Conservation (phyloP, 805 yeast genomes). For the Pichia gijzeniarum region DNA sequence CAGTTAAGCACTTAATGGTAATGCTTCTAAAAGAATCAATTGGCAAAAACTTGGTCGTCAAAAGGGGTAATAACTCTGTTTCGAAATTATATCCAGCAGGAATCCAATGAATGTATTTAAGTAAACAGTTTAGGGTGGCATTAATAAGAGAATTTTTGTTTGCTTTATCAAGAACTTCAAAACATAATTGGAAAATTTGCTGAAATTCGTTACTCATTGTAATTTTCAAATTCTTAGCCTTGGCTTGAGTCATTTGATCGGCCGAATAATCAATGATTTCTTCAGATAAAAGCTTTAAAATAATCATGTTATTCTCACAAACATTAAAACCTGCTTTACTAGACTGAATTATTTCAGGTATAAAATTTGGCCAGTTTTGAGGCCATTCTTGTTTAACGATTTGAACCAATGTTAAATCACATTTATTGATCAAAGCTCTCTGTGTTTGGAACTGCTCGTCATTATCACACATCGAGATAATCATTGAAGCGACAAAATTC, state of each 20-base stretch:
- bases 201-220: conserved; percentile 88
- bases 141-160: conserved; percentile 74
- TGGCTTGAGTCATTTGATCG: conserved; percentile 95
- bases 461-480: conserved; percentile 82
- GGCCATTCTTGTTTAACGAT: conserved; percentile 99
- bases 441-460: conserved; percentile 64
- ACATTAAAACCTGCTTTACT: conserved; percentile 83
- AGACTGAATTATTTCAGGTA: conserved; percentile 85
- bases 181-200: conserved; percentile 88
- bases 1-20: conserved; percentile 88
- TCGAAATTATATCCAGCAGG: conserved; percentile 87
- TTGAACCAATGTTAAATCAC: conserved; percentile 89
- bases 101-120: conserved; percentile 90
- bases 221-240: conserved; percentile 72
- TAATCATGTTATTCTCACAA: conserved; percentile 96
- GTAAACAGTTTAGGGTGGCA: conserved; percentile 76
- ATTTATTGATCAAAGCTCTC: conserved; percentile 82
- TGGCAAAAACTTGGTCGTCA: conserved; percentile 69
- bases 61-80: conserved; percentile 66
- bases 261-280: conserved; percentile 95
- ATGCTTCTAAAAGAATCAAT: conserved; percentile 77
- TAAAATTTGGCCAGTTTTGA: conserved; percentile 93
- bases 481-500: conserved; percentile 90
- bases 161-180: conserved; percentile 86
- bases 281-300: conserved; percentile 81